Percentiles rank a stretch among this genome's conserved stretches.
Conservation (phyloP, 1,284 basidiomycete species). For the Takashimella koratensis region DNA sequence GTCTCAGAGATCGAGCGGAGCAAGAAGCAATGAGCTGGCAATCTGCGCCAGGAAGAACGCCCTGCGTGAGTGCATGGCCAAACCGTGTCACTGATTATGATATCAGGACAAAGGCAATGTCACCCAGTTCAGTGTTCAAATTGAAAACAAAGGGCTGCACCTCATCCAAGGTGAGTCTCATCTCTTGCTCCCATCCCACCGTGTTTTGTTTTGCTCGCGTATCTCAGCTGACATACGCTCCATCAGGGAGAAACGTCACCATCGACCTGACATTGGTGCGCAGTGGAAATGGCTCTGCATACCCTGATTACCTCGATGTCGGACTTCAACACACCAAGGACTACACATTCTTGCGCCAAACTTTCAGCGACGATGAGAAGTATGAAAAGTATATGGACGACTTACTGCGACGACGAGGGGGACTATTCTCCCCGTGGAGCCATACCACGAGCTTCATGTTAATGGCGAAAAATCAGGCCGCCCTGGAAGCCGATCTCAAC, state of each 20-base stretch:
- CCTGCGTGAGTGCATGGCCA: not conserved
- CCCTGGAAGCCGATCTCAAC: too few relatives aligned
- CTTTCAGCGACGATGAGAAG: too few relatives aligned
- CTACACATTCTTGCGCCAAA: too few relatives aligned
- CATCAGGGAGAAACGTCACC: slow-evolving; percentile 11
- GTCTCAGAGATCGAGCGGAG: not conserved
- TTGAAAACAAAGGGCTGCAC: not conserved
- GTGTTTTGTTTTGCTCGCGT: too few relatives aligned
- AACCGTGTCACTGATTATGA: not conserved
- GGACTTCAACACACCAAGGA: too few relatives aligned
- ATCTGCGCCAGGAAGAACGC: not conserved
- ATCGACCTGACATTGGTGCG: slow-evolving; percentile 16
- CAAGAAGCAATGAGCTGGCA: not conserved
- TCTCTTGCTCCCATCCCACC: too few relatives aligned
- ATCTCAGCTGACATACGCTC: not conserved
- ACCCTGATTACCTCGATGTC: slow-evolving; percentile 17
- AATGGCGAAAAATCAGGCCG: too few relatives aligned
- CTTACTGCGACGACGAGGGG: too few relatives aligned
- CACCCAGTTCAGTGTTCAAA: slow-evolving; percentile 16
- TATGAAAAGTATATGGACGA: too few relatives aligned
- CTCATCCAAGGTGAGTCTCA: slow-evolving; percentile 12
- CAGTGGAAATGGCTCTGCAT: slow-evolving; percentile 23
- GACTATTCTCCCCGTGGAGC: too few relatives aligned
- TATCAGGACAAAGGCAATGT: slow-evolving; percentile 19
- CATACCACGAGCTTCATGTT: too few relatives aligned